Evolutionary conservation across 2,329 filamentous ascomycete species (phyloP).

Genomic region (Talaromyces sp.): DNA sequence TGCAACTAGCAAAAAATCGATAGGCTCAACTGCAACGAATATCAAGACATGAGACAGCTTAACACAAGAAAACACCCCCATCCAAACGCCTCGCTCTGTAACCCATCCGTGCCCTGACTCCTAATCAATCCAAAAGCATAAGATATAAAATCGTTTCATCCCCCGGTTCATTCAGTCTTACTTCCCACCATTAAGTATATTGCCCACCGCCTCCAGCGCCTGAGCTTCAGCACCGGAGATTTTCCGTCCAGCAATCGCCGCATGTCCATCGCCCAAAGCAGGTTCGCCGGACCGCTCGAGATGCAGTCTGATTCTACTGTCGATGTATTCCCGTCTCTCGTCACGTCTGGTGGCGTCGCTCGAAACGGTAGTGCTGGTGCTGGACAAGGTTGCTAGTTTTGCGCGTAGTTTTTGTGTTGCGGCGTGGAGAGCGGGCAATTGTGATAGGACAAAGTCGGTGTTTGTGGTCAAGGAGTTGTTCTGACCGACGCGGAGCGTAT

Average conservation of each 20-base stretch:
- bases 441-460: slow-evolving; percentile 70
- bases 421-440: slow-evolving; percentile 72
- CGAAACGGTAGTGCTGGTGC: slow-evolving; percentile 25
- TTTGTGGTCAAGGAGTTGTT: slow-evolving; percentile 43
- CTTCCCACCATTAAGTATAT: slow-evolving; percentile 27
- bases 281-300: slow-evolving; percentile 57
- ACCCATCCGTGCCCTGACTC: not conserved
- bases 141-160: not conserved
- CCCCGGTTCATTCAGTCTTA: not conserved
- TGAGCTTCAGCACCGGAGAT: slow-evolving; percentile 40
- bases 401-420: slow-evolving; percentile 66
- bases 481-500: slow-evolving; percentile 43
- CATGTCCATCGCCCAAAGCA: slow-evolving; percentile 32
- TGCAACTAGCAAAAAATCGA: not conserved
- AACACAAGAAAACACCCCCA: not conserved
- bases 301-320: slow-evolving; percentile 71
- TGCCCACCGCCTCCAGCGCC: slow-evolving; percentile 39
- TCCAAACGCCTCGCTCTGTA: slow-evolving; percentile 15
- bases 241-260: slow-evolving; percentile 37
- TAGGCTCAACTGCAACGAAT: not conserved
- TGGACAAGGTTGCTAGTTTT: slow-evolving; percentile 51
- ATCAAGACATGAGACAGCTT: not conserved
- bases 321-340: slow-evolving; percentile 77
- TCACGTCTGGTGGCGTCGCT: slow-evolving; percentile 57
- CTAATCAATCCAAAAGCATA: not conserved